phyloP scores from a whole-genome alignment of 805 yeast genomes.

The Saturnispora sanitii region DNA sequence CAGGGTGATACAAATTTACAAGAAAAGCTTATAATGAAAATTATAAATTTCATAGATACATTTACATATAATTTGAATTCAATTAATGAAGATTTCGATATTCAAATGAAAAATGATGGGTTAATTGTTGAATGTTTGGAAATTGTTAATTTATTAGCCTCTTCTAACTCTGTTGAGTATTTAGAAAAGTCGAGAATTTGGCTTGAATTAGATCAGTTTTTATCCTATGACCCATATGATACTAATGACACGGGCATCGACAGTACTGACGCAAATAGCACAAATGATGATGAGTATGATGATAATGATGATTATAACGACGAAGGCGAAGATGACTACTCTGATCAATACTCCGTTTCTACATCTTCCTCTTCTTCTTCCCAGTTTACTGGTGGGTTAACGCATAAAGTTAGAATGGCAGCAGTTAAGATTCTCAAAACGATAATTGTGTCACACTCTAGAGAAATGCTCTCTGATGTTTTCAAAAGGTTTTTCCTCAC shows the following conservation, averaged over 20 bases:
- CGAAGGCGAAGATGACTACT: no score
- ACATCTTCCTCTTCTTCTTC: no score
- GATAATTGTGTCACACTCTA: conserved; percentile 32
- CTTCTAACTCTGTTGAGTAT: not conserved
- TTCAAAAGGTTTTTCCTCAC: conserved; percentile 25
- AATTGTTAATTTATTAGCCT: not conserved
- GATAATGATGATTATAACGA: conserved; percentile 29
- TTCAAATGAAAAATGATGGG: conserved; percentile 24
- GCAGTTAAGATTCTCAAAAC: conserved; percentile 35
- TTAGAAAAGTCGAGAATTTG: conserved; percentile 1
- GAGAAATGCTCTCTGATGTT: conserved; percentile 25
- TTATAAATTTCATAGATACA: conserved; percentile 13
- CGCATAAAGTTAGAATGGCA: conserved; percentile 53
- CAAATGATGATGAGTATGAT: conserved; percentile 30
- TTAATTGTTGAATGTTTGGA: conserved; percentile 41
- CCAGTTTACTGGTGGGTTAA: no score
- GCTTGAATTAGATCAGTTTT: conserved; percentile 20
- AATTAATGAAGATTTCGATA: conserved; percentile 26
- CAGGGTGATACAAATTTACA: conserved; percentile 19
- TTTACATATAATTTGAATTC: conserved; percentile 18
- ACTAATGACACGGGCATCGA: conserved; percentile 29
- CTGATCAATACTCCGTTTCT: no score
- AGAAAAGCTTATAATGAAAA: conserved; percentile 8
- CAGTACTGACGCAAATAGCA: conserved; percentile 33
- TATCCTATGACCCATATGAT: conserved; percentile 39